These are phyloP conservation scores for Apiospora phragmitis DNA, from an alignment of 2,329 filamentous ascomycete genomes.

Conservation along the genomic window DNA sequence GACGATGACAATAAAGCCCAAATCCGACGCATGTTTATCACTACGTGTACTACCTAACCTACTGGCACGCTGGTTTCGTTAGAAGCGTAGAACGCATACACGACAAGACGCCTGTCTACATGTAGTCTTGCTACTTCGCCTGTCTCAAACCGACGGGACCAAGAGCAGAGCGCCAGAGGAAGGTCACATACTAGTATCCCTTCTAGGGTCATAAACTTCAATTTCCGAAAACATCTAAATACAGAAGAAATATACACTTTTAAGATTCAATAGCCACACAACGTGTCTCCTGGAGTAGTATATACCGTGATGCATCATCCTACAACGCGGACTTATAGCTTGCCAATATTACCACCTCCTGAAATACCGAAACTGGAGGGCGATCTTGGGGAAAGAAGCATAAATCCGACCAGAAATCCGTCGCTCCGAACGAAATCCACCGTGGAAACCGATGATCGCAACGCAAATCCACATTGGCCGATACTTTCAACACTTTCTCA, in stretches of 20 bases:
- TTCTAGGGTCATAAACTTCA: neutral
- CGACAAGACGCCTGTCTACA: too few relatives aligned
- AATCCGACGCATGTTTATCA: neutral
- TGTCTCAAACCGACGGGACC: neutral
- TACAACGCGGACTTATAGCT: neutral
- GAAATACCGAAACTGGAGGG: neutral
- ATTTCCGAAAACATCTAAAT: neutral
- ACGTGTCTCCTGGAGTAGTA: too few relatives aligned
- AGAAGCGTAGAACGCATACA: neutral
- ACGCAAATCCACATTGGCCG: neutral
- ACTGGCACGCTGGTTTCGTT: neutral
- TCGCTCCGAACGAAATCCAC: neutral
- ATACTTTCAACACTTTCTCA: neutral
- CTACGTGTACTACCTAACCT: too few relatives aligned
- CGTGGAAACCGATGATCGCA: neutral
- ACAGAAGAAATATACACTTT: neutral
- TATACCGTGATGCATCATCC: neutral
- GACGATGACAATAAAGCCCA: neutral
- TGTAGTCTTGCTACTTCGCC: neutral
- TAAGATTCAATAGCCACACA: neutral
- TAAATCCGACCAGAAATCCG: conserved; percentile 7
- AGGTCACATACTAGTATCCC: neutral
- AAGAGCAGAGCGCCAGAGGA: neutral
- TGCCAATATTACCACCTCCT: neutral
- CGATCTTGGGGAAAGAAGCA: neutral